Conservation (phyloP, 2,329 filamentous ascomycete genomes). For the Cryphonectria naterciae region DNA sequence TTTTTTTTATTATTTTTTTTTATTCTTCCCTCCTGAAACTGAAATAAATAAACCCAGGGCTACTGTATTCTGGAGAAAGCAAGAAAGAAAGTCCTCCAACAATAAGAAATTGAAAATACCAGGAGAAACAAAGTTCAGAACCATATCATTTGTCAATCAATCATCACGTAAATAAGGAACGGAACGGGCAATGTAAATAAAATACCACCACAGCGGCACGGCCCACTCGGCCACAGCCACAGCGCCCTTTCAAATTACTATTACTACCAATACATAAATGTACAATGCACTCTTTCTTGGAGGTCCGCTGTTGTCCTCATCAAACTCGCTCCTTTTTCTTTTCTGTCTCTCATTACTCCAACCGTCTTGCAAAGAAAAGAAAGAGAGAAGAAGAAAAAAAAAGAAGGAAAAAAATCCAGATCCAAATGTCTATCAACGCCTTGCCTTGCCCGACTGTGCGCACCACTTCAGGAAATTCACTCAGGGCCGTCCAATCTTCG, state of each 20-base stretch:
- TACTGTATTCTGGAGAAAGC: too few relatives aligned
- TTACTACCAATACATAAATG: constrained; percentile 14
- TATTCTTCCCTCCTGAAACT: too few relatives aligned
- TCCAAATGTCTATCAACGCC: constrained; percentile 7
- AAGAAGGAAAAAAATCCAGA: too few relatives aligned
- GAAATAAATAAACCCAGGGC: too few relatives aligned
- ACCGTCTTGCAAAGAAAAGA: background rate
- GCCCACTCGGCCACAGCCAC: constrained; percentile 5
- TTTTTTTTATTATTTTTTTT: too few relatives aligned
- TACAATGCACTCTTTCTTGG: constrained; percentile 10
- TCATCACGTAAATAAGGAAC: too few relatives aligned
- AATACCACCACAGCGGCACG: background rate
- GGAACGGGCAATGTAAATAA: background rate
- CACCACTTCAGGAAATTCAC: background rate
- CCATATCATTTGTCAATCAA: background rate
- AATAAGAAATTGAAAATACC: too few relatives aligned
- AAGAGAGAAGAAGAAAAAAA: too few relatives aligned
- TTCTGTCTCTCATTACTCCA: background rate
- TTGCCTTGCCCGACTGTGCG: constrained; percentile 1
- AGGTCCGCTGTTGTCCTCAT: background rate
- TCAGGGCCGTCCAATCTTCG: background rate
- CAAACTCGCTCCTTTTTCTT: background rate
- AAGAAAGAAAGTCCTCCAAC: too few relatives aligned
- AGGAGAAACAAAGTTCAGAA: too few relatives aligned
- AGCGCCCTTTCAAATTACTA: constrained; percentile 11